Evolutionary conservation across 768 basidiomycete genomes (phyloP), one percentile per base, ranked within the genome.

Genomic region (Termitomyces sp.): DNA sequence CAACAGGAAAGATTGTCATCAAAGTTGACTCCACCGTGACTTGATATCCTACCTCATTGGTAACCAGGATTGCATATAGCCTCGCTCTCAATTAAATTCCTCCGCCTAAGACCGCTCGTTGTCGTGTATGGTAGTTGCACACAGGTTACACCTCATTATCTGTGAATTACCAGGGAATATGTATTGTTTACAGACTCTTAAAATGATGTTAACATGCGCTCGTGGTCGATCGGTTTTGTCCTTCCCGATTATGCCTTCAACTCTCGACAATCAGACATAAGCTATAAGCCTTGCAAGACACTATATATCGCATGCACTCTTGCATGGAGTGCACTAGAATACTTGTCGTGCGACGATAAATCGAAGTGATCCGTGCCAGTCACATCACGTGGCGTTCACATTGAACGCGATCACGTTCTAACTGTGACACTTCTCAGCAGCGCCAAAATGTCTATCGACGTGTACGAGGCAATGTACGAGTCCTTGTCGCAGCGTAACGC

Each of bases 1-100:
- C 86, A 1, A 80, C 75, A 4, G 90, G 90, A 0, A 90, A 90
- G 67, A 78, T 91, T 3, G 76, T 89, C 3, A 78, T 91, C 24
- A 81, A 77, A 60, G 70, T 86, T 24, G 65, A 66, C 46, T 58
- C 53, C 33, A 54, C 45, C 39, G 36, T 60, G 30, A n/a, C 39
- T 37, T 66, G 41, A 57, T 34, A 16, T 46, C 6, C 46, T 18
- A 20, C n/a, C 11, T 33, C 7, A 20, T 7, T 22, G n/a, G n/a
- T 13, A 15, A 31, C 45, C 4, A 24, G 24, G 27, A 3, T 9
- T 46, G 22, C 9, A 24, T 7, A 3, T 11, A 16, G 24, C 11
- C 15, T 22, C 15, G 34, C 13, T 16, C 7, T 8, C 30, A 27
- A 18, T 22, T 5, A 50, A 1, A 16, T 34, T 24, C 12, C 8